Base-by-base conservation (phyloP, 306 rosid species). In the Benincasa hispida region DNA sequence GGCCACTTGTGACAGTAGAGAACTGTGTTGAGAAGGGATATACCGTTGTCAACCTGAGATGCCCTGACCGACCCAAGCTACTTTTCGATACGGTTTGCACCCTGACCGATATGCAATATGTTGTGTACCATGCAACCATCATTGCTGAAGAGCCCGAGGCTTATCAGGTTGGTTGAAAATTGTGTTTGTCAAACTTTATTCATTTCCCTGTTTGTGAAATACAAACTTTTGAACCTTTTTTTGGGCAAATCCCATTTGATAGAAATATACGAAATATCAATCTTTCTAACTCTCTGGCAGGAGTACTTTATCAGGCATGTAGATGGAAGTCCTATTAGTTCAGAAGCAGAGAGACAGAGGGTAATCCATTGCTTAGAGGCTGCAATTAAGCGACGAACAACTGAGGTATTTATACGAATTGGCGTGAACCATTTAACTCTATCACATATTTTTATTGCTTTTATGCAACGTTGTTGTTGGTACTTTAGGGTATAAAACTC, bases 21-120 rank as follows among this genome's bases (percentile, higher is more conserved):
- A 90, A 93, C 83, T 93, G 98, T 83, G 74, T 84, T 60, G 92
- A 91, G 86, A 93, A 88, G 72, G 90, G 92, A 78, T 93, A 93
- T 82, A 88, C 97, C 34, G 85, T 93, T 65, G 63, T 93, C 78
- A 91, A 85, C 53, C 87, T 93, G 91, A 86, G 90, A 75, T 91
- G 91, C 21, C 89, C 89, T 63, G 98, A 93, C 80, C 81, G 98
- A 73, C 92, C 98, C 0, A 93, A 91, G 51, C 79, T 93, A 82
- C 68, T 93, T 86, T 93, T 89, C 17, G 98, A 93, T 83, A 93
- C 90, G 21, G 81, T 93, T 81, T 93, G 97, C 89, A 93, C 98
- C 25, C 84, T 93, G 53, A 93, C 98, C 0, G 98, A 93, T 66
- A 93, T 93, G 98, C 89, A 93, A 85, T 93, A 90, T 81, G 97